These are phyloP conservation scores for Dendrocalamus latiflorus DNA, from an alignment of 202 grass and related monocot genomes.

Conservation along the genomic window DNA sequence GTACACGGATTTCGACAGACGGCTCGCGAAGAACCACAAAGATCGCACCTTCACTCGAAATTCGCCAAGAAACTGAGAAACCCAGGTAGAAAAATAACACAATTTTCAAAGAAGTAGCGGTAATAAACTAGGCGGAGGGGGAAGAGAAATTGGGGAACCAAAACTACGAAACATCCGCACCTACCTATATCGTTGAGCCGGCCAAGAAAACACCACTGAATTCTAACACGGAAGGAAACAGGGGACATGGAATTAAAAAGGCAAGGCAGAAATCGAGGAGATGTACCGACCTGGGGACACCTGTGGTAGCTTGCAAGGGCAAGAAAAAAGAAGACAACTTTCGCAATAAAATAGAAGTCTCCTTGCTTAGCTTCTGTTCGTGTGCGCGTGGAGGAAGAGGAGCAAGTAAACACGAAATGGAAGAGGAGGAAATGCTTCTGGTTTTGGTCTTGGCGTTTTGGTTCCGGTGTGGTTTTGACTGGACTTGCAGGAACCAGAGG, in stretches of 20 bases:
- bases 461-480: slow-evolving; percentile 3
- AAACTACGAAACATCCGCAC: slow-evolving; percentile 3
- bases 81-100: neutral
- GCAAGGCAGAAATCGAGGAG: slow-evolving; percentile 5
- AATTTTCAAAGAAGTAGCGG: too few species aligned
- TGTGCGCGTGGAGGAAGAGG: neutral
- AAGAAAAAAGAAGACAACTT: neutral
- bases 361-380: neutral
- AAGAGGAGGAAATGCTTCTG: slow-evolving; percentile 11
- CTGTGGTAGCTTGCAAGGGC: neutral
- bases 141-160: neutral
- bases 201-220: neutral
- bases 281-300: neutral
- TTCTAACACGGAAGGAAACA: slow-evolving; percentile 15
- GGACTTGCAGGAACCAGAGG: neutral
- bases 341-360: neutral
- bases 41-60: neutral
- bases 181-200: neutral
- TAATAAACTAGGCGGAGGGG: neutral
- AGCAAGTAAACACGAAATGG: slow-evolving; percentile 22
- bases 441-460: too few species aligned
- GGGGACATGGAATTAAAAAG: neutral
- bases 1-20: neutral
- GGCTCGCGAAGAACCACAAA: neutral
- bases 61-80: neutral